Percentiles rank a stretch among this genome's conserved stretches.
Evolutionary conservation across 2,329 filamentous ascomycete species (phyloP).

Genomic region (Fusarium foetens): DNA sequence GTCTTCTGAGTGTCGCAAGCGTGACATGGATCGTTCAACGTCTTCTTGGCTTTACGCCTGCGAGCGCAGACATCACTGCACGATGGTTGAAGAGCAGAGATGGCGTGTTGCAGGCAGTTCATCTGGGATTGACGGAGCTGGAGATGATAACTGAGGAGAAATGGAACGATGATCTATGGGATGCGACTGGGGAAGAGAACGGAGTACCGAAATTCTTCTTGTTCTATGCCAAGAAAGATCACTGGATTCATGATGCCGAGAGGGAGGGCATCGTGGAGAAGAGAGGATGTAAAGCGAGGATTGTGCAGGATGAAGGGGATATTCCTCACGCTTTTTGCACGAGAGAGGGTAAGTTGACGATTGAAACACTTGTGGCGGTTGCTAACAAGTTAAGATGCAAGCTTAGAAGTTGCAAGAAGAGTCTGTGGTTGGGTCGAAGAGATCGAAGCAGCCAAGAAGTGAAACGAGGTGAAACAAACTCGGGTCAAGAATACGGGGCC

Average conservation of each 20-base stretch:
- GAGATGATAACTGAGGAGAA: conserved; percentile 65
- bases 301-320: conserved; percentile 65
- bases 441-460: conserved; percentile 16
- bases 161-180: conserved; percentile 71
- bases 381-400: conserved; percentile 26
- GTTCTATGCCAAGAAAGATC: conserved; percentile 68
- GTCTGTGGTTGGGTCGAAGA: conserved; percentile 31
- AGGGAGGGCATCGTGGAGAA: conserved; percentile 66
- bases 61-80: conserved; percentile 61
- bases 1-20: conserved; percentile 52
- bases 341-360: conserved; percentile 47
- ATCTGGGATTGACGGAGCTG: conserved; percentile 70
- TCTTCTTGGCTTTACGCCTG: conserved; percentile 59
- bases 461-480: background rate
- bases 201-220: conserved; percentile 63
- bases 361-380: background rate
- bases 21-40: conserved; percentile 57
- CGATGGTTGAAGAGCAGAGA: conserved; percentile 65
- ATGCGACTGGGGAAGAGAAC: conserved; percentile 42
- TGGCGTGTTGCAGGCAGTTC: conserved; percentile 68
- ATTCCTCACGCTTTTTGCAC: conserved; percentile 71
- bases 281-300: conserved; percentile 55
- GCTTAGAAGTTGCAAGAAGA: conserved; percentile 31
- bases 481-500: background rate
- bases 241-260: conserved; percentile 69